phyloP scores from a whole-genome alignment of 768 basidiomycete species.

The Termitomyces sp. region DNA sequence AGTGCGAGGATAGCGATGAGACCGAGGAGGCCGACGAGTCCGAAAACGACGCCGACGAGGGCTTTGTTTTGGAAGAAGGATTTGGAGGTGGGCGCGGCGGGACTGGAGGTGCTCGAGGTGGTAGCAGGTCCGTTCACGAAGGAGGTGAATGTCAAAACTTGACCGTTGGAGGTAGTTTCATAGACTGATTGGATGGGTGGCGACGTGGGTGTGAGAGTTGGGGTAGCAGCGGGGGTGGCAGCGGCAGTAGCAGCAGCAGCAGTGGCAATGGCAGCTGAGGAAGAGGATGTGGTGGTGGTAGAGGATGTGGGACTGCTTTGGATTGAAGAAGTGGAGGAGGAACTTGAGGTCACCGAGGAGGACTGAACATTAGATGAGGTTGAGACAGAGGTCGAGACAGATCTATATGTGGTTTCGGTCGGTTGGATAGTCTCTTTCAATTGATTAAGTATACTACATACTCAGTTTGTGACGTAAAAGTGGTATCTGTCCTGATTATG shows the following conservation, averaged over 20 bases:
- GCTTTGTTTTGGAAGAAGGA: constrained; percentile 64
- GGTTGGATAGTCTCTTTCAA: too few species aligned
- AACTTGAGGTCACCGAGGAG: background rate
- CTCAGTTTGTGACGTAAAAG: constrained; percentile 4
- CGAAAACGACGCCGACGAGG: constrained; percentile 56
- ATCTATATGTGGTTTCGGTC: background rate
- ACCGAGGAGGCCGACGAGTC: constrained; percentile 44
- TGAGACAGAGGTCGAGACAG: too few species aligned
- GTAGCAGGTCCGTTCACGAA: constrained; percentile 24
- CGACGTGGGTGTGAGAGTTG: constrained; percentile 10
- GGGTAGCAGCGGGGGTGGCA: constrained; percentile 9
- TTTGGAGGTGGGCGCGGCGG: constrained; percentile 18
- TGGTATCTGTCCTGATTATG: background rate
- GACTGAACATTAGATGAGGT: background rate
- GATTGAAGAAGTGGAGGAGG: background rate
- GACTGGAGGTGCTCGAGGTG: constrained; percentile 14
- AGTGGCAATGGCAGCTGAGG: background rate
- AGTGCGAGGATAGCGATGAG: constrained; percentile 41
- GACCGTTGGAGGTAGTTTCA: constrained; percentile 23
- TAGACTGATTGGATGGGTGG: constrained; percentile 12
- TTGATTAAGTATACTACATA: background rate
- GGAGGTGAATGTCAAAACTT: constrained; percentile 28
- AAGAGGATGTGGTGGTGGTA: background rate
- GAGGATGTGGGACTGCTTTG: background rate
- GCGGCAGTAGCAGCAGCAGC: constrained; percentile 5